phyloP scores from a whole-genome alignment of 176 grass and related monocot species.

The Dactylis glomerata region DNA sequence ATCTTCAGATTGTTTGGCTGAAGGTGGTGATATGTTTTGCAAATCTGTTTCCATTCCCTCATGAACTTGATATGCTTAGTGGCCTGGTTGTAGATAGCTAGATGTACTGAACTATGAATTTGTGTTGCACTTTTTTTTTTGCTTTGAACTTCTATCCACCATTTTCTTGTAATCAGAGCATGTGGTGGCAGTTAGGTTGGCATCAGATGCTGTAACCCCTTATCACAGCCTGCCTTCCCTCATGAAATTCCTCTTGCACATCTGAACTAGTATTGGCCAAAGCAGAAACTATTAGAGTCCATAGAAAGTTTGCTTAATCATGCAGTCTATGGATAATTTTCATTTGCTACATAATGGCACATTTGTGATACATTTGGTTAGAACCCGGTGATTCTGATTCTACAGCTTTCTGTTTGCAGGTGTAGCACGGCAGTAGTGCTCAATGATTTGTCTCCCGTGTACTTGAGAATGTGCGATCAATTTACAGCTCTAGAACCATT shows the following conservation, averaged over 20 bases:
- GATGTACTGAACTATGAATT: neutral
- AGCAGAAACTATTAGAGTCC: neutral
- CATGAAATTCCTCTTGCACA: neutral
- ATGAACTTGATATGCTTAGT: neutral
- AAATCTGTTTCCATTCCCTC: neutral
- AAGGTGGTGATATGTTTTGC: neutral
- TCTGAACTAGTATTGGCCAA: neutral
- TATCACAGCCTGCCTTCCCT: neutral
- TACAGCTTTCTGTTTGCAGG: neutral
- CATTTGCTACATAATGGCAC: neutral
- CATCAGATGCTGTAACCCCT: neutral
- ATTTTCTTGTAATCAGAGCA: neutral
- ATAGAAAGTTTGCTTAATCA: neutral
- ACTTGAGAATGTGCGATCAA: neutral
- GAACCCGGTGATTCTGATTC: conserved; percentile 4
- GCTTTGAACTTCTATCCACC: neutral
- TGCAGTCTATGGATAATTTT: neutral
- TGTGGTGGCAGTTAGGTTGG: neutral
- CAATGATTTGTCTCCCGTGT: neutral
- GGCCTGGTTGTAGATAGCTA: neutral
- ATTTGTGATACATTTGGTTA: neutral
- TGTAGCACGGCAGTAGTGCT: neutral
- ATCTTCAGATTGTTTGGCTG: neutral
- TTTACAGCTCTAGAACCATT: neutral
- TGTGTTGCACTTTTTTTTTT: neutral